Conservation (phyloP, 257 asterid species). For the Solanum verrucosum region DNA sequence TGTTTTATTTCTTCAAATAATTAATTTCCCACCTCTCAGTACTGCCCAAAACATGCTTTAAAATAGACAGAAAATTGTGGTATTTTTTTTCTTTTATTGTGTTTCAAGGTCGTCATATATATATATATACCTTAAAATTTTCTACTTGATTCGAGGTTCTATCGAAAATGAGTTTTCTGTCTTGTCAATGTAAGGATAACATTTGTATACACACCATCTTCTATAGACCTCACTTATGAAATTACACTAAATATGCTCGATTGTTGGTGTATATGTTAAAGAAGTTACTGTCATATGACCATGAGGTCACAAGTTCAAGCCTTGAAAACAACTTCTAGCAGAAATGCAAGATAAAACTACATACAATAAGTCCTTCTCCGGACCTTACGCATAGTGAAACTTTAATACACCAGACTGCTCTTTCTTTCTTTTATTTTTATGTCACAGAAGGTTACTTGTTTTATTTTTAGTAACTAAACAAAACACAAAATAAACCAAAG, state of each 20-base stretch:
- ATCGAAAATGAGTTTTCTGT: too few species aligned
- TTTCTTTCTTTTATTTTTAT: too few species aligned
- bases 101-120: not conserved
- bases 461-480: not conserved
- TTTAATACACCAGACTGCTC: too few species aligned
- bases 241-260: not conserved
- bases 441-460: not conserved
- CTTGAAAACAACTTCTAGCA: not conserved
- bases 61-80: not conserved
- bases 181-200: not conserved
- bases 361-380: too few species aligned
- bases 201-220: too few species aligned
- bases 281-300: too few species aligned
- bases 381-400: too few species aligned
- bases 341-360: too few species aligned
- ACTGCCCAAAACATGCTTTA: not conserved
- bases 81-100: not conserved
- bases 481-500: not conserved
- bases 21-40: not conserved
- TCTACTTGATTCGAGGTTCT: not conserved
- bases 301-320: not conserved
- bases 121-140: not conserved
- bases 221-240: too few species aligned
- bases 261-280: not conserved
- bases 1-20: not conserved